Base-by-base conservation (phyloP, 169 alveolate species). In the Eimeria necatrix region DNA sequence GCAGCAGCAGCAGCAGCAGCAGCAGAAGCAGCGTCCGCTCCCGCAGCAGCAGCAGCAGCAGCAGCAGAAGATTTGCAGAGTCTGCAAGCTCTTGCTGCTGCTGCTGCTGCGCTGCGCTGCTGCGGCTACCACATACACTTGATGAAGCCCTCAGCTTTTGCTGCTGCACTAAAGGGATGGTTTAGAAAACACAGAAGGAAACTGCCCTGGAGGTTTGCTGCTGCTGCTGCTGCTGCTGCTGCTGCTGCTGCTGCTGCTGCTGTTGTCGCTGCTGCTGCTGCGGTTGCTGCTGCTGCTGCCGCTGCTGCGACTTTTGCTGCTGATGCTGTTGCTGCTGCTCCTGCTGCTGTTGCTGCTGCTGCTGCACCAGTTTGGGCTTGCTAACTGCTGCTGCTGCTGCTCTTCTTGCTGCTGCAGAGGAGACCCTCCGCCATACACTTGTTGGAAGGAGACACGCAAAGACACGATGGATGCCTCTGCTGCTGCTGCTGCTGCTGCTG, bases 41-140 rank as follows among this genome's bases (percentile, higher is more conserved):
- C 80, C 41, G 41, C 41, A 32, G 2, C 41, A 32, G 41, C 41
- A 32, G 41, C 41, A n/a, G n/a, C n/a, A 32, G 41, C 41, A 32
- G 41, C 0, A 32, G 2, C 0, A 32, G 41, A 32, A 32, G 41
- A 32, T 2, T 32, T 32, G 41, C 41, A 32, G 41, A 32, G 41
- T 68, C 32, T n/a, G 32, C 41, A 68, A 68, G 41, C 12, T 14
- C 80, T 22, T 22, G 80, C 80, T 18, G n/a, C 80, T n/a, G 80
- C 80, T n/a, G 80, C 80, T 12, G n/a, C 80, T 68, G 46, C 20
- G 68, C 68, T 56, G 68, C 68, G 20, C 22, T 56, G 68, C 20
- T 56, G 68, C 20, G 68, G 68, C 22, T 56, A 56, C 20, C 68
- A 56, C 20, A 10, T 56, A 18, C 68, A 56, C 20, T 18, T 56